Percentiles rank a stretch among this genome's conserved stretches.
phyloP scores from a whole-genome alignment of 106 monocot genomes.

The Dioscorea dumetorum region DNA sequence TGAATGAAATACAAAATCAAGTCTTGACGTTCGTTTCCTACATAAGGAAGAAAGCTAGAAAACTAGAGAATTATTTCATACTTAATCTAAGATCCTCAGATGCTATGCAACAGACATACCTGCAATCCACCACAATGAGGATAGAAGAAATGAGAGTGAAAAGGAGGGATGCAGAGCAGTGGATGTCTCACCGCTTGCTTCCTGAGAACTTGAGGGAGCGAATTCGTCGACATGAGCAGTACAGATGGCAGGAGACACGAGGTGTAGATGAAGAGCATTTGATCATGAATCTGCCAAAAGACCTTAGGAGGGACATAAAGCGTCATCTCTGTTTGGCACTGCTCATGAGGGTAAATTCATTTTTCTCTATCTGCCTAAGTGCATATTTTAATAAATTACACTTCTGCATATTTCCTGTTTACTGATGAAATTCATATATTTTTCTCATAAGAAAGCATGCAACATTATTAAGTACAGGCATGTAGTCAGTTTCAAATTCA shows the following conservation, averaged over 20 bases:
- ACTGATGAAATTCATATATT: no score
- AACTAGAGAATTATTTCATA: no score
- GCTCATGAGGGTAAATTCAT: conserved; percentile 55
- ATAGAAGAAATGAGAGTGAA: conserved; percentile 98
- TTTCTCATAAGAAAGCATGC: no score
- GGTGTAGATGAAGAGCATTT: conserved; percentile 86
- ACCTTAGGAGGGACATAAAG: conserved; percentile 91
- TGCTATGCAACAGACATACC: conserved; percentile 62
- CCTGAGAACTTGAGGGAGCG: conserved; percentile 72
- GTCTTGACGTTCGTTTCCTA: no score
- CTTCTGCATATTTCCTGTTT: no score
- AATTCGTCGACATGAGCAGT: conserved; percentile 86
- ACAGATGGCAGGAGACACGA: conserved; percentile 93
- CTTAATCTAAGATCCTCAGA: background rate
- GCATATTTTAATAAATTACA: no score
- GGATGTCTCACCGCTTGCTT: conserved; percentile 93
- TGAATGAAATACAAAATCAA: no score
- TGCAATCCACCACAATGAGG: conserved; percentile 84
- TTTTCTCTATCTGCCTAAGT: background rate
- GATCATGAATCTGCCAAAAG: conserved; percentile 77
- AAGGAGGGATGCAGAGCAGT: conserved; percentile 85
- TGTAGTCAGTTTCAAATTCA: no score
- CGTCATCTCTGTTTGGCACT: conserved; percentile 89
- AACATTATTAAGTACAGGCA: no score
- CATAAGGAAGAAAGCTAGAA: no score